Percentiles rank a stretch among this genome's conserved stretches.
These are phyloP conservation scores for Leptosphaerulina australis DNA, from an alignment of 2,329 filamentous ascomycete species.

Conservation along the genomic window DNA sequence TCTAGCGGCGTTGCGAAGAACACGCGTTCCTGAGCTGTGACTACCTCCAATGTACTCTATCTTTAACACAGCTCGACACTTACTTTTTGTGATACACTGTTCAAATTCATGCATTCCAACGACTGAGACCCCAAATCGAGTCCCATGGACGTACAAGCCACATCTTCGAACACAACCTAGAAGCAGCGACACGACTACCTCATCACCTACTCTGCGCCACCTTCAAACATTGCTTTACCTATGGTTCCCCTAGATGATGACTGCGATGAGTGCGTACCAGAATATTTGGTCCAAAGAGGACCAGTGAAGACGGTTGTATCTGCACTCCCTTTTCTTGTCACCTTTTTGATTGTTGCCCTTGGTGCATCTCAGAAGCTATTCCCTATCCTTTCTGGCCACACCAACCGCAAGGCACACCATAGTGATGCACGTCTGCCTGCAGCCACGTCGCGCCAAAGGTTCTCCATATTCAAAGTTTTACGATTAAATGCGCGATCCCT, in stretches of 20 bases:
- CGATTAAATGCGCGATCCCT: constrained; percentile 45
- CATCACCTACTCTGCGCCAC: neutral
- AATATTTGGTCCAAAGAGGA: constrained; percentile 51
- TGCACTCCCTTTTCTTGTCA: constrained; percentile 70
- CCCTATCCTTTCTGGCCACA: constrained; percentile 67
- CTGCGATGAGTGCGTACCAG: constrained; percentile 66
- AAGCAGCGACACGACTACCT: constrained; percentile 10
- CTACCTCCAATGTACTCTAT: constrained; percentile 11
- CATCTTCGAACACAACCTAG: constrained; percentile 13
- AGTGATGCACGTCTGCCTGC: constrained; percentile 65
- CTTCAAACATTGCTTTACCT: constrained; percentile 12
- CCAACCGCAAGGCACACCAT: constrained; percentile 65
- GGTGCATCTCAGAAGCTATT: constrained; percentile 73
- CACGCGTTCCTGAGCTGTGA: constrained; percentile 25
- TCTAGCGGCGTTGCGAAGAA: constrained; percentile 25
- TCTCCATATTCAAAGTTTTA: constrained; percentile 48
- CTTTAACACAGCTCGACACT: constrained; percentile 5
- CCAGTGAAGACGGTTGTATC: constrained; percentile 64
- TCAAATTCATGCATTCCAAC: constrained; percentile 15
- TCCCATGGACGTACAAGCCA: constrained; percentile 36
- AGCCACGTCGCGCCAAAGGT: constrained; percentile 30
- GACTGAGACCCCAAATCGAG: constrained; percentile 21
- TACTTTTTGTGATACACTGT: constrained; percentile 7
- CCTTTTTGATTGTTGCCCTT: constrained; percentile 68
- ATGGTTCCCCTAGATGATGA: constrained; percentile 52